Evolutionary conservation across 352 stramenopile species (phyloP).

Genomic region (Phytophthora pinifolia): DNA sequence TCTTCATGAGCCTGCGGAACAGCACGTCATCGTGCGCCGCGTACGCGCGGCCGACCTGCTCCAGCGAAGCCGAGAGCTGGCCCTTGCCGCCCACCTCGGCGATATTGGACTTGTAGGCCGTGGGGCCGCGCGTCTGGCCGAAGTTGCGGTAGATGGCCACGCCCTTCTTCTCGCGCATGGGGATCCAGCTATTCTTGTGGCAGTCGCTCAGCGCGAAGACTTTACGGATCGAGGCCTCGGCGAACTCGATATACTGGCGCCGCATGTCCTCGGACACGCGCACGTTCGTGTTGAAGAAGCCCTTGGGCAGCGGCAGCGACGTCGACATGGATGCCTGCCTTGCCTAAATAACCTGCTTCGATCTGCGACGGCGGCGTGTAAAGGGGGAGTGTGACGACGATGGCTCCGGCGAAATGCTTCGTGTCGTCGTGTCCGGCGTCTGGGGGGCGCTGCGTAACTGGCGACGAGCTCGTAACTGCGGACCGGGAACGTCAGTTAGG

Average conservation of each 20-base stretch:
- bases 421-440: slow-evolving; percentile 26
- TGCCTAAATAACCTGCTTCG: neutral
- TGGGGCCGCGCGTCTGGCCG: slow-evolving; percentile 47
- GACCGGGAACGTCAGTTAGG: slow-evolving; percentile 9
- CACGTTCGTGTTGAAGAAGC: slow-evolving; percentile 74
- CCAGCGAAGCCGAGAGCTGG: slow-evolving; percentile 64
- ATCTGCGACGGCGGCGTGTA: slow-evolving; percentile 9
- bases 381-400: slow-evolving; percentile 22
- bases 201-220: slow-evolving; percentile 81
- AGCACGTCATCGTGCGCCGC: slow-evolving; percentile 78
- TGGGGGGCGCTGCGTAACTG: slow-evolving; percentile 16
- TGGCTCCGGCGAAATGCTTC: slow-evolving; percentile 14
- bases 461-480: slow-evolving; percentile 25
- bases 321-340: slow-evolving; percentile 36
- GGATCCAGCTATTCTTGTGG: slow-evolving; percentile 85
- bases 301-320: slow-evolving; percentile 67
- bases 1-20: slow-evolving; percentile 80
- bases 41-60: slow-evolving; percentile 75
- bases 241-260: slow-evolving; percentile 78
- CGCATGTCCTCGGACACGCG: slow-evolving; percentile 71
- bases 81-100: slow-evolving; percentile 76
- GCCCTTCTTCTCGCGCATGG: slow-evolving; percentile 81
- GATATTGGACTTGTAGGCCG: slow-evolving; percentile 75
- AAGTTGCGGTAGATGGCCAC: slow-evolving; percentile 85
- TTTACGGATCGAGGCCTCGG: slow-evolving; percentile 80